Conservation (phyloP, 495 filamentous ascomycete species). For the Parachaetomium inaequale region DNA sequence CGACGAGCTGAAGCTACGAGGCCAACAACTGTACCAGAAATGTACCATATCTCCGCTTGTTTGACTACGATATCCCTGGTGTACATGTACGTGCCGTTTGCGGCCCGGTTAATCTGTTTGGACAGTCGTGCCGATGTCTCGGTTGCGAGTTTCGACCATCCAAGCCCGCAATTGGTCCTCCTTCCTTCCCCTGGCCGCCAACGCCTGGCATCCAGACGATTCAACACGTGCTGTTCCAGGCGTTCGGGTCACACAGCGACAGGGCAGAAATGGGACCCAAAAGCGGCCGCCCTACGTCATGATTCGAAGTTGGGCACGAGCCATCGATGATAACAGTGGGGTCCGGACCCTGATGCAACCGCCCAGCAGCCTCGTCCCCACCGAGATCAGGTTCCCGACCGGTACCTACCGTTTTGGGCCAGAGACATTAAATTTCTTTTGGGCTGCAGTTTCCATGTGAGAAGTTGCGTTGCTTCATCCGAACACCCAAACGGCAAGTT, state of each 20-base stretch:
- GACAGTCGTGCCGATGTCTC: background rate
- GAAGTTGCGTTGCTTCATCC: background rate
- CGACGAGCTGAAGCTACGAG: conserved; percentile 9
- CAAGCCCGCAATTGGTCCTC: background rate
- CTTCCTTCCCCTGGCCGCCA: background rate
- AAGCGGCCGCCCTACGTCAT: conserved; percentile 13
- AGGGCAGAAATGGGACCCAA: background rate
- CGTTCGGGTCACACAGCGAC: background rate
- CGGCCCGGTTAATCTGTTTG: no score
- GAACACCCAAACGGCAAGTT: background rate
- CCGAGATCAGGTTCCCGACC: conserved; percentile 1
- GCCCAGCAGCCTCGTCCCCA: background rate
- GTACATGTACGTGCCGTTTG: background rate
- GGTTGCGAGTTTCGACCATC: background rate
- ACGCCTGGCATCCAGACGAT: background rate
- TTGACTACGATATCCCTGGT: background rate
- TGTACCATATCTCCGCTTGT: conserved; percentile 19
- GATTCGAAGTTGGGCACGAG: background rate
- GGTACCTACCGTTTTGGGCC: conserved; percentile 8
- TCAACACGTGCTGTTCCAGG: background rate
- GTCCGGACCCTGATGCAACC: background rate
- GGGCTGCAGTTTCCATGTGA: conserved; percentile 1
- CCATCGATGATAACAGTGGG: background rate
- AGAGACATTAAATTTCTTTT: background rate
- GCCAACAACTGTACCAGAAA: conserved; percentile 1